Evolutionary conservation across 139 green algal genomes (phyloP), one percentile per base, ranked within the genome.

Genomic region (Mychonastes homosphaera): DNA sequence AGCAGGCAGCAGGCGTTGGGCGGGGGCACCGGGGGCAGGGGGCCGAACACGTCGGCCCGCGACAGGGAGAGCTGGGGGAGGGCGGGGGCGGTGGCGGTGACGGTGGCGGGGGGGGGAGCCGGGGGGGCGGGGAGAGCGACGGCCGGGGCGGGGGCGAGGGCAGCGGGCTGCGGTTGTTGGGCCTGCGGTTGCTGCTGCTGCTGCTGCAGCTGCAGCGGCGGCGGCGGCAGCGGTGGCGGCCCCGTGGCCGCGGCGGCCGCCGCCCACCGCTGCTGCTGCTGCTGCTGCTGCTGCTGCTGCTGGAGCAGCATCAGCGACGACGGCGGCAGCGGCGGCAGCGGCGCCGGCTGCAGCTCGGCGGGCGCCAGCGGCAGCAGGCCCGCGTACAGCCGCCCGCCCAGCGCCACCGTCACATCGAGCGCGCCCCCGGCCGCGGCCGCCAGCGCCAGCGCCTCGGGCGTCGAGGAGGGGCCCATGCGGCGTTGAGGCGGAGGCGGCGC

Each of bases 331-430:
- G 12, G 36, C 36, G 36, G 36, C 36, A n/a, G n/a, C 12, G 36
- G 36, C 36, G 8, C 19, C 41, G 23, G 41, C 41, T 48, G 41
- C 41, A 15, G 19, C 8, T 18, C 41, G 41, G 7, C 7, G 7
- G 41, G 41, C 8, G 41, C 19, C 41, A 48, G 41, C 15, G 30
- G n/a, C 28, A 61, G 50, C 34, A 38, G 50, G 15, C 62, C 62
- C 3, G 49, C 52, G 29, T 50, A 62, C 30, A 62, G 46, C 21
- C 47, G 40, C 33, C 53, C 41, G 21, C 54, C 62, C 7, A 69
- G 40, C 23, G 62, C 32, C 18, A 62, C 58, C 24, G 36, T 29
- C 13, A 62, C 52, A 35, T 69, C 62, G 18, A 69, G 26, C 7
- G 24, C 16, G 26, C 47, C 47, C 0, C 45, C 19, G 24, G 18